Evolutionary conservation across 2,329 filamentous ascomycete genomes (phyloP).

Genomic region (Pseudogymnoascus sp.): DNA sequence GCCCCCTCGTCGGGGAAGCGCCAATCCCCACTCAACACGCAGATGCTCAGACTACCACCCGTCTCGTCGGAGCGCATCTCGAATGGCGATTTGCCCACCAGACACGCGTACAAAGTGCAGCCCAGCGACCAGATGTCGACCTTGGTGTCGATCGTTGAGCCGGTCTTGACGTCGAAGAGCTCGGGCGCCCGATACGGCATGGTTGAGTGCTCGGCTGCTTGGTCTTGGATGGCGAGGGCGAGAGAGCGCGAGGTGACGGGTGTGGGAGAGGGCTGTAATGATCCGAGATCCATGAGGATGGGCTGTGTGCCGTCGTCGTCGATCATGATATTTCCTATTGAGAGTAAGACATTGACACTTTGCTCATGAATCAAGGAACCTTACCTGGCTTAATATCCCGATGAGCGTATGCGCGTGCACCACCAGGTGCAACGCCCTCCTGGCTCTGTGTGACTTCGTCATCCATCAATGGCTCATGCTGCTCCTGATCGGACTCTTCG

Average conservation of each 20-base stretch:
- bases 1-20: slow-evolving; percentile 83
- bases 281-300: slow-evolving; percentile 96
- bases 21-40: slow-evolving; percentile 90
- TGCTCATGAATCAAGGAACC: slow-evolving; percentile 21
- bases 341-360: slow-evolving; percentile 13
- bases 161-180: slow-evolving; percentile 95
- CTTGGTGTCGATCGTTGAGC: slow-evolving; percentile 84
- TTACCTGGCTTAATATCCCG: slow-evolving; percentile 93
- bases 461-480: slow-evolving; percentile 77
- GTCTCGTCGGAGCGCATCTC: slow-evolving; percentile 95
- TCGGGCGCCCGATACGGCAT: slow-evolving; percentile 98
- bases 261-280: slow-evolving; percentile 76
- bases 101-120: slow-evolving; percentile 93
- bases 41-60: slow-evolving; percentile 84
- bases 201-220: slow-evolving; percentile 89
- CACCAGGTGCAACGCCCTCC: slow-evolving; percentile 59
- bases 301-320: slow-evolving; percentile 79
- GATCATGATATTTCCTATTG: slow-evolving; percentile 88
- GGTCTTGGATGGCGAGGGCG: slow-evolving; percentile 87
- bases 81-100: slow-evolving; percentile 94
- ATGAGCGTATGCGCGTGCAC: slow-evolving; percentile 76
- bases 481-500: slow-evolving; percentile 56
- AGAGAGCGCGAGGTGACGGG: slow-evolving; percentile 83
- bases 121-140: slow-evolving; percentile 97
- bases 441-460: slow-evolving; percentile 61